Conservation (phyloP, 2,329 filamentous ascomycete species). For the Nigrograna mackinnonii region DNA sequence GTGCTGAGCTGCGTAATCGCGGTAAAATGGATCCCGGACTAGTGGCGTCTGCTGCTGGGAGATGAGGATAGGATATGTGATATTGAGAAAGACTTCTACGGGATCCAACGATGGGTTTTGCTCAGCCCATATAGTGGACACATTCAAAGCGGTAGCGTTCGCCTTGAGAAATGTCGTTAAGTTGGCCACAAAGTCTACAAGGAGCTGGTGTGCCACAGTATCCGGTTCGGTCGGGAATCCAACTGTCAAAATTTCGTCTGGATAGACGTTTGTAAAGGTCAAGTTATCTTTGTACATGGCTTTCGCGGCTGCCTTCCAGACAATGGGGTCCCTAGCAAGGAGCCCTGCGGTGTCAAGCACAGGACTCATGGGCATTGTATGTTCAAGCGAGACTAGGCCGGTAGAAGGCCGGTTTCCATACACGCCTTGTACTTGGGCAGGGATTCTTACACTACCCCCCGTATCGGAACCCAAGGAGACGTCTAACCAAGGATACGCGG, state of each 20-base stretch:
- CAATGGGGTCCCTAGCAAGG: conserved; percentile 47
- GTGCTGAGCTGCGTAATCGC: conserved; percentile 52
- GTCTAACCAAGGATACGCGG: conserved; percentile 54
- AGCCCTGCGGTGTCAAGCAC: conserved; percentile 53
- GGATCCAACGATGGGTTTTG: conserved; percentile 33
- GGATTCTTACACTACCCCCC: conserved; percentile 54
- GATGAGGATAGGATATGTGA: conserved; percentile 53
- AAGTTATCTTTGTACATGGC: conserved; percentile 52
- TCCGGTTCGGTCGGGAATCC: conserved; percentile 44
- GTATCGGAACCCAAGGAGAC: conserved; percentile 55
- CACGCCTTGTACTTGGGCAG: conserved; percentile 52
- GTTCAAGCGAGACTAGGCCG: conserved; percentile 50
- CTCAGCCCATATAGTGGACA: conserved; percentile 40
- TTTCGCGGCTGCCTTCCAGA: conserved; percentile 49
- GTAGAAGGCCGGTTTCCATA: conserved; percentile 56
- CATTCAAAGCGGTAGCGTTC: conserved; percentile 39
- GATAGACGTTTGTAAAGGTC: conserved; percentile 45
- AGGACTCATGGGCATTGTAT: conserved; percentile 54
- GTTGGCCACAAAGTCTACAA: conserved; percentile 47
- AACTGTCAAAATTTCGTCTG: conserved; percentile 45
- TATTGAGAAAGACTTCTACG: conserved; percentile 43
- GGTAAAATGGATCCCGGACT: conserved; percentile 54
- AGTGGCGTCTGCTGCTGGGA: conserved; percentile 51
- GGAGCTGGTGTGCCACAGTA: conserved; percentile 39
- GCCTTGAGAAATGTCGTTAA: conserved; percentile 48